Conservation (phyloP, 441 rosid species). For the Biscutella laevigata region DNA sequence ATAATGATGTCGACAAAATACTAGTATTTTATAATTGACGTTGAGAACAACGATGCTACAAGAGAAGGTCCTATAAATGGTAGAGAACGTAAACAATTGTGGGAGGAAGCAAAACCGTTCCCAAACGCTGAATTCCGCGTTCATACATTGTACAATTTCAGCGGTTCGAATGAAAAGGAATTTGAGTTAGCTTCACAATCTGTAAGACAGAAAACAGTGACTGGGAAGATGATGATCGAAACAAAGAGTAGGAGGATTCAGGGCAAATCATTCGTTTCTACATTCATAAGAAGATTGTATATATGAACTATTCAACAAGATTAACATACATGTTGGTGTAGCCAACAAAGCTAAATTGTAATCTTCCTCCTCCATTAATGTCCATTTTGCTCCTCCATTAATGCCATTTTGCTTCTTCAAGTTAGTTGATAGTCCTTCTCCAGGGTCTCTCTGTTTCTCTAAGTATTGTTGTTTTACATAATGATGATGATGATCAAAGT, state of each 20-base stretch:
- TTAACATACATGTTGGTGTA: conserved; percentile 1
- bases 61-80: neutral
- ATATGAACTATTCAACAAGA: conserved; percentile 1
- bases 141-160: neutral
- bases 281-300: neutral
- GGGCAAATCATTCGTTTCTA: neutral
- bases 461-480: conserved; percentile 16
- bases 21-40: neutral
- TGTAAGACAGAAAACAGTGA: conserved; percentile 11
- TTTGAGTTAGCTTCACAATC: conserved; percentile 10
- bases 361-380: neutral
- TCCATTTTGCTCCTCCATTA: too few relatives aligned
- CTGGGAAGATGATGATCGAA: neutral
- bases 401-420: too few relatives aligned
- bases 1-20: too few relatives aligned
- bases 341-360: neutral
- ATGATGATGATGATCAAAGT: neutral
- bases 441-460: conserved; percentile 10
- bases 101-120: neutral
- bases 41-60: neutral
- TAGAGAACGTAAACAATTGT: neutral
- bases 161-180: neutral
- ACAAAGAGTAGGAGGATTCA: neutral
- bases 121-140: neutral
- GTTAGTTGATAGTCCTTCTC: conserved; percentile 19